Base-by-base conservation (phyloP, 1,139 yeast species). In the Nematodospora anomalae region DNA sequence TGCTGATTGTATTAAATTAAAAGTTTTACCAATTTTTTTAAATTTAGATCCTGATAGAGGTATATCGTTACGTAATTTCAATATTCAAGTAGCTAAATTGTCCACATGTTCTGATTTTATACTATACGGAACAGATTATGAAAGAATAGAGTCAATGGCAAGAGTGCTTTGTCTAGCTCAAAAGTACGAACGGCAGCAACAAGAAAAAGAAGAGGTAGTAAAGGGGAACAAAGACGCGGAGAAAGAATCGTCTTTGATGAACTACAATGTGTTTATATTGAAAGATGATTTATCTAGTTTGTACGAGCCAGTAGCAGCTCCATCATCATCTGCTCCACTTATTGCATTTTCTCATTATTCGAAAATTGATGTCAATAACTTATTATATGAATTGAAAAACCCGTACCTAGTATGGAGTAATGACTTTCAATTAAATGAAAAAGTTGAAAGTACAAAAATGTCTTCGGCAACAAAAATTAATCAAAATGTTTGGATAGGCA, bases 381-480 rank as follows among this genome's bases (percentile, higher is more conserved):
- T 42, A 16, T 14, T 16, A 16, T 33, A 22, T 21, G 33, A 36
- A 32, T 16, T 34, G 5, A 29, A 29, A 6, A 35, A 41, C 12
- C 32, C 33, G 16, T 30, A 26, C 11, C 35, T 45, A 9, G 15
- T 44, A 21, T 85, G 95, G 94, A 89, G 83, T 50, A 68, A 78
- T 23, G 86, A 87, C 51, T 81, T 83, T 51, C 67, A 76, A 25
- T 71, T 80, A 40, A 80, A 84, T 50, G 97, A 90, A 55, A 79
- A 85, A 42, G 68, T 85, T 8, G 96, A 89, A 57, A 83, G 89
- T 43, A 70, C 88, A 3, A 77, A 78, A 53, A 85, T 90, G 92
- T 83, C 96, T 1, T 70, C 87, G 2, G 95, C 96, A 0, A 76
- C 94, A 0, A 70, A 67, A 12, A 63, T 85, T 3, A 59, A 64